Conservation (phyloP, 2,329 filamentous ascomycete species). For the Gaeumannomyces sp. region DNA sequence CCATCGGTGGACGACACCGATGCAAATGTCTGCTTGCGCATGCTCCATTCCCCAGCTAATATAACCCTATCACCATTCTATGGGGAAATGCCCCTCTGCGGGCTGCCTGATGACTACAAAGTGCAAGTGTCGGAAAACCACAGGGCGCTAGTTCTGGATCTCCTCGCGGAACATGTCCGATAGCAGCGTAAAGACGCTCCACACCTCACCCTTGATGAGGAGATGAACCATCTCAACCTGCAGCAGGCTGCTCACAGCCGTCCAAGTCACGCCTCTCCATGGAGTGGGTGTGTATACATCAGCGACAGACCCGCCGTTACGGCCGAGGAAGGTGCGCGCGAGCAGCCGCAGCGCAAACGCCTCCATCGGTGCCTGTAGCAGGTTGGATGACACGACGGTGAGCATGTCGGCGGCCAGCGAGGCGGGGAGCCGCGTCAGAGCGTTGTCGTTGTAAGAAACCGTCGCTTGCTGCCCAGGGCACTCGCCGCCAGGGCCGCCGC, state of each 20-base stretch:
- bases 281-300: conserved; percentile 34
- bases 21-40: background rate
- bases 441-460: conserved; percentile 29
- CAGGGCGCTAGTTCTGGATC: background rate
- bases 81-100: background rate
- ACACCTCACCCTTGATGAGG: conserved; percentile 37
- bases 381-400: conserved; percentile 34
- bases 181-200: conserved; percentile 33
- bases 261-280: conserved; percentile 31
- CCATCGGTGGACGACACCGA: background rate
- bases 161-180: conserved; percentile 17
- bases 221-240: conserved; percentile 40
- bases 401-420: conserved; percentile 41
- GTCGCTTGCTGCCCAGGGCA: background rate
- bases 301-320: conserved; percentile 24
- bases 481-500: conserved; percentile 10
- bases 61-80: background rate
- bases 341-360: conserved; percentile 37
- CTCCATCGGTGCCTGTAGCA: conserved; percentile 41
- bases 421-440: conserved; percentile 45
- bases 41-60: background rate
- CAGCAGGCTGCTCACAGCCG: conserved; percentile 38
- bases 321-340: conserved; percentile 35
- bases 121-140: background rate
- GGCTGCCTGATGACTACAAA: too few relatives aligned